Evolutionary conservation across 163 green algal genomes (phyloP).

Genomic region (Scenedesmus sp.): DNA sequence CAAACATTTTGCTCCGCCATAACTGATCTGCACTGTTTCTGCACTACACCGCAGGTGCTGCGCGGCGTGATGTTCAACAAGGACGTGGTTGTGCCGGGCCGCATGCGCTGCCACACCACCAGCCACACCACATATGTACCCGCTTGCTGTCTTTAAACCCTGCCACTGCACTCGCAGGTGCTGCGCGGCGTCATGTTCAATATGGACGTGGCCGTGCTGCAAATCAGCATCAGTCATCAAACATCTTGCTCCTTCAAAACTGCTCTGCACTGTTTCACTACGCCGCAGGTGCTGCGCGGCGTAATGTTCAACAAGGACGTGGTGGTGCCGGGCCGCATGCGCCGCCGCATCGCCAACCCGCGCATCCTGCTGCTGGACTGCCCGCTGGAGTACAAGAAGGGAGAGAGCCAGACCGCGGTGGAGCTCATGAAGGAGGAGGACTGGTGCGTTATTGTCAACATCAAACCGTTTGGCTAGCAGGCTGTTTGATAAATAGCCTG

Average conservation of each 20-base stretch:
- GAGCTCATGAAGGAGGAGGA: constrained; percentile 98
- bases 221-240: not conserved
- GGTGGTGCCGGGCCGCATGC: constrained; percentile 96
- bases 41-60: constrained; percentile 68
- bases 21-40: not conserved
- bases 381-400: constrained; percentile 99
- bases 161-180: not conserved
- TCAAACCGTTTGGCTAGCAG: not conserved
- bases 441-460: constrained; percentile 74
- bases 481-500: not conserved
- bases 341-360: constrained; percentile 93
- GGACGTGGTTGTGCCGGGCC: constrained; percentile 96
- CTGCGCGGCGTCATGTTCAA: not conserved
- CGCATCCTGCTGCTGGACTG: constrained; percentile 99
- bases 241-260: not conserved
- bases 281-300: constrained; percentile 79
- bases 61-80: constrained; percentile 98
- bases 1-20: not conserved
- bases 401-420: constrained; percentile 99
- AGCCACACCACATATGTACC: too few species aligned
- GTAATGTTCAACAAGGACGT: constrained; percentile 99
- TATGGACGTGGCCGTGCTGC: too few species aligned
- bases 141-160: too few species aligned
- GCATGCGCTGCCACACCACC: constrained; percentile 80
- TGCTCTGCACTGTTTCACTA: not conserved